Conservation (phyloP, 192 early-diverging fungal genomes). For the Podila horticola region DNA sequence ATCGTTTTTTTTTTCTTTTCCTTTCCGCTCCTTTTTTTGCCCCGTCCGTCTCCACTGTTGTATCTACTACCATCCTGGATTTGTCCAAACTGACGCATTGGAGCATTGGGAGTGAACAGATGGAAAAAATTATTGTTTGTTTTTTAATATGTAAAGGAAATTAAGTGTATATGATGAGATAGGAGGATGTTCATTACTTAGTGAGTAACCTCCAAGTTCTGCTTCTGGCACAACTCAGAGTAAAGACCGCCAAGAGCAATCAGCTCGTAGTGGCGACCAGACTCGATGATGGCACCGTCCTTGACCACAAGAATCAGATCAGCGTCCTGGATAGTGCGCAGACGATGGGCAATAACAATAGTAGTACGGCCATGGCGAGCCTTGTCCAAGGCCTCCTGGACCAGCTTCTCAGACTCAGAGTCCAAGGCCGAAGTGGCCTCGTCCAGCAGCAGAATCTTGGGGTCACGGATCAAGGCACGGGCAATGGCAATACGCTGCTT, state of each 20-base stretch:
- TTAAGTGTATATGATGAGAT: no score
- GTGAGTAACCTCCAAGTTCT: conserved; percentile 66
- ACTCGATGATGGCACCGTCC: conserved; percentile 73
- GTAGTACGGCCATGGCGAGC: conserved; percentile 80
- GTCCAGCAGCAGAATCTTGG: conserved; percentile 80
- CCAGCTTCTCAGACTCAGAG: conserved; percentile 80
- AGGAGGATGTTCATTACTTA: conserved; percentile 8
- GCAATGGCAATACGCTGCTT: conserved; percentile 80
- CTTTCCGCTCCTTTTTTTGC: no score
- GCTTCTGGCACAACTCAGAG: conserved; percentile 67
- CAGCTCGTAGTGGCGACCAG: conserved; percentile 83
- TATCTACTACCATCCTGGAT: no score
- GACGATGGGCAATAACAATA: conserved; percentile 78
- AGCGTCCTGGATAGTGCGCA: conserved; percentile 87
- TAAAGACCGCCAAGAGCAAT: conserved; percentile 69
- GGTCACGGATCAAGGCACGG: conserved; percentile 73
- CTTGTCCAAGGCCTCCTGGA: conserved; percentile 82
- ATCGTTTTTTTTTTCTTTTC: no score
- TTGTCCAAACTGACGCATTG: no score
- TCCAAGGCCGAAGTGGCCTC: conserved; percentile 90
- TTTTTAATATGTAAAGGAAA: no score
- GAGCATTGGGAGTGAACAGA: no score
- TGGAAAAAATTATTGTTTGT: no score
- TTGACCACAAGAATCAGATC: conserved; percentile 88
- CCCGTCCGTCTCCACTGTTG: no score